phyloP scores from a whole-genome alignment of 2,329 filamentous ascomycete genomes.

The Talaromyces sp. region DNA sequence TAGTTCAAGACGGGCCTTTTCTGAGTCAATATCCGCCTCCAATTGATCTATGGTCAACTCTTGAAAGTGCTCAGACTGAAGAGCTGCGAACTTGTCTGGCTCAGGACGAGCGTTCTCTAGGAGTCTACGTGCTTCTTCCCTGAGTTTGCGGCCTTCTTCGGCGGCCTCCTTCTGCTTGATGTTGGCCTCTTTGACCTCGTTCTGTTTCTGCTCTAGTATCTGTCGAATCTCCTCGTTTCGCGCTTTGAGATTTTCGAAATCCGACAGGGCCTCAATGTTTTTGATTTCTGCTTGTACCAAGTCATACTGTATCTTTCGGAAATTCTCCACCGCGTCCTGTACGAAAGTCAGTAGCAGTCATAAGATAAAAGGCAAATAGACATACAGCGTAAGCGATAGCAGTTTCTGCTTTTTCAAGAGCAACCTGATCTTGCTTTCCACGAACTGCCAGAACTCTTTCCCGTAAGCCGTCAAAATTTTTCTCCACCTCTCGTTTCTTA shows the following conservation, averaged over 20 bases:
- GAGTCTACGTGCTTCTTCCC: conserved; percentile 21
- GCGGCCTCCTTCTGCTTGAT: conserved; percentile 25
- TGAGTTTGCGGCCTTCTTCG: conserved; percentile 18
- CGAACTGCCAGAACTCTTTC: conserved; percentile 52
- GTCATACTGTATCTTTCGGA: conserved; percentile 61
- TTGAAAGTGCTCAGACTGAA: conserved; percentile 41
- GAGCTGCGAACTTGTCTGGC: conserved; percentile 33
- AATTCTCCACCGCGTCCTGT: conserved; percentile 57
- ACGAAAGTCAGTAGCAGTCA: neutral
- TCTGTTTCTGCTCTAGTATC: conserved; percentile 41
- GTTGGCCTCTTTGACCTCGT: conserved; percentile 38
- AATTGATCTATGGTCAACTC: conserved; percentile 61
- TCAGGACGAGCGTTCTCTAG: conserved; percentile 19
- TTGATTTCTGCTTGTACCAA: conserved; percentile 68
- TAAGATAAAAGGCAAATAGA: conserved; percentile 7
- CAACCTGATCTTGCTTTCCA: conserved; percentile 54
- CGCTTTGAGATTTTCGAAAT: conserved; percentile 64
- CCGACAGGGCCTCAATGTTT: conserved; percentile 77
- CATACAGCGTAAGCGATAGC: conserved; percentile 56
- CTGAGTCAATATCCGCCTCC: conserved; percentile 68
- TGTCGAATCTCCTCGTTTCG: conserved; percentile 61
- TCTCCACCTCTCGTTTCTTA: conserved; percentile 44
- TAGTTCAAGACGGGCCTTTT: conserved; percentile 72
- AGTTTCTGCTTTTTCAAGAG: conserved; percentile 56
- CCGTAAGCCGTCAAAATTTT: conserved; percentile 43